These are phyloP conservation scores for Eragrostis nindensis DNA, from an alignment of 176 grass and related monocot genomes.

Conservation along the genomic window DNA sequence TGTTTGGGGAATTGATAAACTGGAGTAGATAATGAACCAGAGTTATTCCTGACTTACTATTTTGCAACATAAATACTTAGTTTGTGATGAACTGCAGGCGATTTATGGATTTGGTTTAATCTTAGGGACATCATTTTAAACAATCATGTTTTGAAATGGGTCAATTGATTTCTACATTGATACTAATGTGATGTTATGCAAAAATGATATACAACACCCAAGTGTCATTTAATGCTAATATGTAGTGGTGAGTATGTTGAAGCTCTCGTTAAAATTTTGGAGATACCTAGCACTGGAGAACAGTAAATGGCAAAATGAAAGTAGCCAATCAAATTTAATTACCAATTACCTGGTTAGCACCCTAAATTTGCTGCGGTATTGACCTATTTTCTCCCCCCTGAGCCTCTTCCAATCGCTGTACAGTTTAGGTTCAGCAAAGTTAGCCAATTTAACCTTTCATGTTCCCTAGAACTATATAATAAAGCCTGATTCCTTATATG, in stretches of 20 bases:
- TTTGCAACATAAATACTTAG: conserved; percentile 2
- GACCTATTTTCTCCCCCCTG: background rate
- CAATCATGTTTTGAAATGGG: background rate
- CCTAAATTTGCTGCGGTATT: background rate
- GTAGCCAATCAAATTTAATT: background rate
- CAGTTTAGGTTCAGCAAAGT: background rate
- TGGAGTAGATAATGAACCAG: background rate
- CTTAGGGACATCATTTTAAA: background rate
- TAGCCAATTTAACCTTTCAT: background rate
- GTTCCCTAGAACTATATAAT: background rate
- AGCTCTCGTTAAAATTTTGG: background rate
- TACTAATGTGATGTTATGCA: background rate
- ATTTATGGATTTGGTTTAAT: background rate
- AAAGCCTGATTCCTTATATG: background rate
- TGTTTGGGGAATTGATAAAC: background rate
- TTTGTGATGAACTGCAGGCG: background rate
- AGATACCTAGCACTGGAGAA: background rate
- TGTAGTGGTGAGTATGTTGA: background rate
- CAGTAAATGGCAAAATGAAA: background rate
- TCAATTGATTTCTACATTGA: background rate
- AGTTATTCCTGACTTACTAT: background rate
- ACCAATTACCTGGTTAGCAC: background rate
- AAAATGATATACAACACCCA: background rate
- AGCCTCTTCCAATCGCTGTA: background rate
- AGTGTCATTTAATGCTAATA: background rate